These are phyloP conservation scores for Stachybotrys chartarum DNA, from an alignment of 2,329 filamentous ascomycete species.

Conservation along the genomic window DNA sequence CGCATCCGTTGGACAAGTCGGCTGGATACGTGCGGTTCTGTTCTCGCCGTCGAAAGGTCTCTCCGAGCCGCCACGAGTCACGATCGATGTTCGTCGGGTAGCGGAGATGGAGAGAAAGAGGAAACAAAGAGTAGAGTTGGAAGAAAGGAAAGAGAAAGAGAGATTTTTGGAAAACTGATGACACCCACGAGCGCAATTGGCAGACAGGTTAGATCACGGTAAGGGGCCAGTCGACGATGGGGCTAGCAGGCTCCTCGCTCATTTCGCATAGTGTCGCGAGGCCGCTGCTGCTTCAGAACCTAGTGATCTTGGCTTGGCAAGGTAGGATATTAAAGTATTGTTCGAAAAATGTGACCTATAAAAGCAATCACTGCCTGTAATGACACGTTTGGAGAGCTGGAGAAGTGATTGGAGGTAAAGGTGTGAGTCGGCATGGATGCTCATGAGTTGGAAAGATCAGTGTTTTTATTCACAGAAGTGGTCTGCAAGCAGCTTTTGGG, in stretches of 20 bases:
- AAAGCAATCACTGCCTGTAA: too few relatives aligned
- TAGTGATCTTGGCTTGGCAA: background rate
- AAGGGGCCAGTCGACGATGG: background rate
- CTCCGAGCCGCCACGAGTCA: too few relatives aligned
- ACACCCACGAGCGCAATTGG: too few relatives aligned
- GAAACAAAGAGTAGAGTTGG: background rate
- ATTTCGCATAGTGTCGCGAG: background rate
- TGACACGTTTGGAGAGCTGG: too few relatives aligned
- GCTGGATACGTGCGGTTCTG: background rate
- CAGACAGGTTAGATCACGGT: background rate
- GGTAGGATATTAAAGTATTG: too few relatives aligned
- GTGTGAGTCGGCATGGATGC: too few relatives aligned
- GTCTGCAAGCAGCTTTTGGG: too few relatives aligned
- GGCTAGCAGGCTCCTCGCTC: background rate
- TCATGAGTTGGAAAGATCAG: too few relatives aligned
- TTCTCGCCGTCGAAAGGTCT: background rate
- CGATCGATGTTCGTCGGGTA: background rate
- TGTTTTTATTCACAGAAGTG: too few relatives aligned
- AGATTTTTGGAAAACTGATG: background rate
- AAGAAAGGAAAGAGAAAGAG: background rate
- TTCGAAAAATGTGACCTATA: too few relatives aligned
- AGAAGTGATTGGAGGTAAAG: too few relatives aligned
- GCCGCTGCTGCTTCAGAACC: background rate
- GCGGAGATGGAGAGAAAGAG: background rate
- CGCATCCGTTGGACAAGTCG: background rate